phyloP scores from a whole-genome alignment of 164 flowering plant species.

The Kingdonia uniflora region DNA sequence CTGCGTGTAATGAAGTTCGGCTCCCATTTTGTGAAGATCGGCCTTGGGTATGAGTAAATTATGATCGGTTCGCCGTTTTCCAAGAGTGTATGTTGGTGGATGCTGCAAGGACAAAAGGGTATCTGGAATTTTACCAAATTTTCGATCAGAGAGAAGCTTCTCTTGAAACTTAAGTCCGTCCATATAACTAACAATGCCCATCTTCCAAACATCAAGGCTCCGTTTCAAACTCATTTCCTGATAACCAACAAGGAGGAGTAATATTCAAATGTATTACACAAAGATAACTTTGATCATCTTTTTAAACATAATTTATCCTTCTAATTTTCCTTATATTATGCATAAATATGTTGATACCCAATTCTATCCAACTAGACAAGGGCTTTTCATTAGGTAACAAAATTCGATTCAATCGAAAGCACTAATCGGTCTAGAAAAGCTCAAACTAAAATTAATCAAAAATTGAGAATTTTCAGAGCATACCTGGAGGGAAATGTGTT shows the following conservation, averaged over 20 bases:
- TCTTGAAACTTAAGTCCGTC: constrained; percentile 84
- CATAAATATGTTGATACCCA: too few species aligned
- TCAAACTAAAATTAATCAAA: too few species aligned
- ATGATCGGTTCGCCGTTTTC: constrained; percentile 75
- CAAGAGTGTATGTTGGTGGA: constrained; percentile 91
- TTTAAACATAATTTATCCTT: too few species aligned
- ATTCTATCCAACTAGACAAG: too few species aligned
- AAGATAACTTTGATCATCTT: too few species aligned
- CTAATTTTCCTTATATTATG: too few species aligned
- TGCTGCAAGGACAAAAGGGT: constrained; percentile 77
- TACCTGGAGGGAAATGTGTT: too few species aligned
- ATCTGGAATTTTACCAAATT: constrained; percentile 43
- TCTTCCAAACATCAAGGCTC: constrained; percentile 65
- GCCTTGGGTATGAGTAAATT: constrained; percentile 57
- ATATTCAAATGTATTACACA: too few species aligned
- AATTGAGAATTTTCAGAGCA: too few species aligned
- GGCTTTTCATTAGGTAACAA: too few species aligned
- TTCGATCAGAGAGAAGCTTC: constrained; percentile 52
- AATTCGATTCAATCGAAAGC: too few species aligned
- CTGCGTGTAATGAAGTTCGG: constrained; percentile 78
- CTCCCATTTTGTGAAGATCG: constrained; percentile 61
- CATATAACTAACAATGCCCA: constrained; percentile 64
- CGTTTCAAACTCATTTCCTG: constrained; percentile 48
- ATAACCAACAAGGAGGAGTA: background rate
- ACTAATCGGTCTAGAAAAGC: too few species aligned